Conservation (phyloP, 2,329 filamentous ascomycete species). For the Fusarium citri region DNA sequence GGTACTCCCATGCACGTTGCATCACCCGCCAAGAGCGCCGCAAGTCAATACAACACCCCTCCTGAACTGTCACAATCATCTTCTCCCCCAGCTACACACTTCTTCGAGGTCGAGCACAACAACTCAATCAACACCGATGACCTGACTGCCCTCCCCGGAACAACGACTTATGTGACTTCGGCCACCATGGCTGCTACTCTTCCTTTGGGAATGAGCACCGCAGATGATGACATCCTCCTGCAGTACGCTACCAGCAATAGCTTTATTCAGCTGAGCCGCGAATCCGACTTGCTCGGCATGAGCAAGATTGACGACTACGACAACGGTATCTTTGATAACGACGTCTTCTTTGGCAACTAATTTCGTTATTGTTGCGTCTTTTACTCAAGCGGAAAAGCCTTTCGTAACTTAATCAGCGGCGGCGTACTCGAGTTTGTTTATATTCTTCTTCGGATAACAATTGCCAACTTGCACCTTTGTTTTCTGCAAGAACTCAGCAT, state of each 20-base stretch:
- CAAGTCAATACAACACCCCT: constrained; percentile 67
- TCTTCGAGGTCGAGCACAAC: constrained; percentile 61
- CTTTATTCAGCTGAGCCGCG: constrained; percentile 58
- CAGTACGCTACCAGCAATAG: constrained; percentile 58
- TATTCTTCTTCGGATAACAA: constrained; percentile 18
- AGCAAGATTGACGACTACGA: constrained; percentile 67
- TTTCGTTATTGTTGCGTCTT: constrained; percentile 9
- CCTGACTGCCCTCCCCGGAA: constrained; percentile 46
- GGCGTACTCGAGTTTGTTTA: constrained; percentile 14
- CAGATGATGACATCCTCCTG: constrained; percentile 59
- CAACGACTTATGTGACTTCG: constrained; percentile 50
- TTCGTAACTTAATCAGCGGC: constrained; percentile 33
- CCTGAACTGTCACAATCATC: constrained; percentile 71
- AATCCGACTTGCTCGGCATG: constrained; percentile 62
- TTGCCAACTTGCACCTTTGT: constrained; percentile 3
- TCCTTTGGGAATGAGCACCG: constrained; percentile 51
- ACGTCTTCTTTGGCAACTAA: constrained; percentile 63
- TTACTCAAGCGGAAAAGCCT: constrained; percentile 20
- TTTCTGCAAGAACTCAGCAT: constrained; percentile 14
- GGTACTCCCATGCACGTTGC: constrained; percentile 52
- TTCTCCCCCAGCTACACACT: constrained; percentile 63
- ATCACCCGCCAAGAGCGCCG: constrained; percentile 63
- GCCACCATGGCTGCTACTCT: constrained; percentile 50
- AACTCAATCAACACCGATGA: constrained; percentile 49
- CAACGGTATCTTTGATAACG: constrained; percentile 64